These are phyloP conservation scores for Alternaria novae-zelandiae DNA, from an alignment of 2,329 filamentous ascomycete genomes.

Conservation along the genomic window DNA sequence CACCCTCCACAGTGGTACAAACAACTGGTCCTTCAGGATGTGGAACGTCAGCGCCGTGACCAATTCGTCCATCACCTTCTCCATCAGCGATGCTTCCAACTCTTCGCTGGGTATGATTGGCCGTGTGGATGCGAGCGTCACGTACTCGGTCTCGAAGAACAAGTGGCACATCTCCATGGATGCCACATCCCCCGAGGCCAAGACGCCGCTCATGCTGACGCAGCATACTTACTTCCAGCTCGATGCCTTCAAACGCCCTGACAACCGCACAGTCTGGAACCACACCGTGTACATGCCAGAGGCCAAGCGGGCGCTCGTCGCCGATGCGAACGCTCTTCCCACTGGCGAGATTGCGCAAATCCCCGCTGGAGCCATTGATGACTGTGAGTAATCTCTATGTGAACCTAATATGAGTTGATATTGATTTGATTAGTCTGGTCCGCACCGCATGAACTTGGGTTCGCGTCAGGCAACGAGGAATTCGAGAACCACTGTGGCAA, in stretches of 20 bases:
- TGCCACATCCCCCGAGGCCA: conserved; percentile 34
- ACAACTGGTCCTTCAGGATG: conserved; percentile 41
- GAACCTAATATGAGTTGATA: neutral
- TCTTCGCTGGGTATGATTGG: conserved; percentile 41
- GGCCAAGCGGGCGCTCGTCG: conserved; percentile 33
- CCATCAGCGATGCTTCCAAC: conserved; percentile 38
- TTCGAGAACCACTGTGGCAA: conserved; percentile 43
- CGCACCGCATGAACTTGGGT: conserved; percentile 40
- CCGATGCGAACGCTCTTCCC: conserved; percentile 38
- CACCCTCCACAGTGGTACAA: conserved; percentile 42
- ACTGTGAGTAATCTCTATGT: conserved; percentile 15
- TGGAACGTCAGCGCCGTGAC: conserved; percentile 39
- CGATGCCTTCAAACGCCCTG: conserved; percentile 40
- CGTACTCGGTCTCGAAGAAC: conserved; percentile 41
- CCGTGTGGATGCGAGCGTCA: conserved; percentile 36
- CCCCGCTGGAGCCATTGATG: conserved; percentile 30
- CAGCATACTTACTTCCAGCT: conserved; percentile 48
- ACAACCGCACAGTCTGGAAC: conserved; percentile 42
- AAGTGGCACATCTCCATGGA: conserved; percentile 44
- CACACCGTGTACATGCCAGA: conserved; percentile 43
- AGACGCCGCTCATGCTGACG: conserved; percentile 42
- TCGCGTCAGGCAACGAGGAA: conserved; percentile 29
- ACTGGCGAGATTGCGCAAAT: conserved; percentile 41
- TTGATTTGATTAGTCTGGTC: conserved; percentile 26
- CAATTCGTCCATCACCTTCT: conserved; percentile 40